Conservation (phyloP, 139 green algal species). For the Desmodesmus armatus region DNA sequence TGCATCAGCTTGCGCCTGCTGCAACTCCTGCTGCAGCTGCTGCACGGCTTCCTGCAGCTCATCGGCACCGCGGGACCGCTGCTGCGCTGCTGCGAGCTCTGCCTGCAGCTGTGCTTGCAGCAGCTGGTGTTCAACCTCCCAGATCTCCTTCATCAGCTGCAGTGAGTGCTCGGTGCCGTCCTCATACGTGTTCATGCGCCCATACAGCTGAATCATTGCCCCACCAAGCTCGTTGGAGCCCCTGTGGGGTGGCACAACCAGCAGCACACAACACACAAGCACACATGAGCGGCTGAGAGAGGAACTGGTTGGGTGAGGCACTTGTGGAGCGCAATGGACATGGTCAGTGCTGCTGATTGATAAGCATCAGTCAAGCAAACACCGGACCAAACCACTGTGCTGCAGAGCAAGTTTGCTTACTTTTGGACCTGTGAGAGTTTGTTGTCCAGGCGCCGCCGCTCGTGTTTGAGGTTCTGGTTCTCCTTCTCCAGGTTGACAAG, state of each 20-base stretch:
- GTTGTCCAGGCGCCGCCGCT: slow-evolving; percentile 65
- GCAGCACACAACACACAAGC: no score
- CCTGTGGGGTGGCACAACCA: no score
- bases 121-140: slow-evolving; percentile 10
- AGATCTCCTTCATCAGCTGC: slow-evolving; percentile 1
- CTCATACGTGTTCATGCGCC: slow-evolving; percentile 9
- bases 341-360: background rate
- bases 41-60: slow-evolving; percentile 47
- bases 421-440: slow-evolving; percentile 47
- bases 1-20: no score
- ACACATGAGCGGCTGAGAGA: no score
- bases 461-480: slow-evolving; percentile 50
- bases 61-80: slow-evolving; percentile 5
- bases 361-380: background rate
- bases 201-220: no score
- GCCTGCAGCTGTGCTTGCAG: slow-evolving; percentile 50
- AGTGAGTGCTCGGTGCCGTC: slow-evolving; percentile 18
- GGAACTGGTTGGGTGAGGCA: no score
- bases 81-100: slow-evolving; percentile 52
- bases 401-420: no score
- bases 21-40: slow-evolving; percentile 18
- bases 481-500: slow-evolving; percentile 55
- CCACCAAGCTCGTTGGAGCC: no score
- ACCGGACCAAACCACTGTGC: background rate
- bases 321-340: no score